Base-by-base conservation (phyloP, 2,329 filamentous ascomycete species). In the Tetracladium maxilliforme region DNA sequence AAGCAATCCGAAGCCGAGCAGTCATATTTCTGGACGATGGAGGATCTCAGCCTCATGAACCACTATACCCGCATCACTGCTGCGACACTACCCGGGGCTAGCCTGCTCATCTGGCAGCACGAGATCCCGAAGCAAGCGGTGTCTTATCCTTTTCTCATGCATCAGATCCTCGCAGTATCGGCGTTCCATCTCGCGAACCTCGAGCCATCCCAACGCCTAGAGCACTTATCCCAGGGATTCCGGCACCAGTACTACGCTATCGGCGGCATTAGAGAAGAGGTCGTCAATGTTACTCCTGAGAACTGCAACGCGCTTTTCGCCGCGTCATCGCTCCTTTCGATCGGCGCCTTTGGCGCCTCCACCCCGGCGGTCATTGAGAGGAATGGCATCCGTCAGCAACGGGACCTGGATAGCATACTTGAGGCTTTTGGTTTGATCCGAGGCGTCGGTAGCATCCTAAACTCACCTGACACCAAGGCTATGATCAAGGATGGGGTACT, bases 31-130 rank as follows among this genome's bases (percentile, higher is more conserved):
- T 26, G 21, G 12, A 23, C 25, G 22, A 21, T 32, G 9, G 22
- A 13, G 17, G 33, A 38, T 19, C 24, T 39, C 4, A 35, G 38
- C 20, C 22, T 39, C 9, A 21, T 39, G 6, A 33, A 39, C 18
- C 27, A 33, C 22, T 39, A 19, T 21, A 21, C 11, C 13, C 9
- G 4, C 9, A 5, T n/a, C 7, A n/a, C 6, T 5, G 8, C 11
- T 17, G 27, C 21, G 14, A 23, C 10, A 36, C 33, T 5, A 14
- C 38, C 10, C 28, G n/a, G n/a, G n/a, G n/a, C 26, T 5, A 25
- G 24, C 14, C 18, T 30, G 6, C 16, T 21, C 6, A 20, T 37
- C n/a, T 38, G 29, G 30, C 28, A 34, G 20, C 10, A 29, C 4
- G 26, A 27, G 7, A 14, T 39, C 7, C 35, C 35, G 7, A 17